These are phyloP conservation scores for Phytophthora aleatoria DNA, from an alignment of 352 stramenopile genomes.

Conservation along the genomic window DNA sequence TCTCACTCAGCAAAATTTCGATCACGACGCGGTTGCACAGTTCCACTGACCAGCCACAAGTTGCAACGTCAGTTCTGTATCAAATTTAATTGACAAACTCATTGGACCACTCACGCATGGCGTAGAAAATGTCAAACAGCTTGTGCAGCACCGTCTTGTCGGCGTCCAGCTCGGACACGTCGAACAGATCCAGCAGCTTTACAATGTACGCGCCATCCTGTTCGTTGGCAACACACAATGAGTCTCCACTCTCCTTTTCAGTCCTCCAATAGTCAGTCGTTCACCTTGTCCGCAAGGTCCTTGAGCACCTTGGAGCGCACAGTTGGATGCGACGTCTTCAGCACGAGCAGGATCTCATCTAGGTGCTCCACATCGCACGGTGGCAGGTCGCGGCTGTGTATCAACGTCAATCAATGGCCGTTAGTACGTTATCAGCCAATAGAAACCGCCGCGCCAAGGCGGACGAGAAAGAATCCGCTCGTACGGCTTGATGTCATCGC, in stretches of 20 bases:
- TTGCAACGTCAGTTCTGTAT: constrained; percentile 1
- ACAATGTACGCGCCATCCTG: constrained; percentile 76
- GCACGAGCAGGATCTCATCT: constrained; percentile 60
- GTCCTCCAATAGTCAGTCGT: background rate
- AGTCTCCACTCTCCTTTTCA: background rate
- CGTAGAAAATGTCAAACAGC: constrained; percentile 82
- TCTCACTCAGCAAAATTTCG: constrained; percentile 71
- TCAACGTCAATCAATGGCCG: constrained; percentile 20
- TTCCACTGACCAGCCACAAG: constrained; percentile 51
- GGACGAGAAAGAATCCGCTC: constrained; percentile 12
- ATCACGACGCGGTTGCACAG: constrained; percentile 72
- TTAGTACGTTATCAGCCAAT: constrained; percentile 13
- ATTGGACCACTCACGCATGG: constrained; percentile 44
- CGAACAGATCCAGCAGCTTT: constrained; percentile 77
- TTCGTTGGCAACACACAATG: constrained; percentile 1
- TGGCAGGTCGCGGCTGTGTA: constrained; percentile 57
- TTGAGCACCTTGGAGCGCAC: constrained; percentile 55
- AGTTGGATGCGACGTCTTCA: constrained; percentile 66
- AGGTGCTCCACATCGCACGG: constrained; percentile 69
- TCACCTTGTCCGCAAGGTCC: constrained; percentile 54
- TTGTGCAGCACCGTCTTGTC: constrained; percentile 64
- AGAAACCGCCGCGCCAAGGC: constrained; percentile 11
- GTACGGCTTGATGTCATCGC: constrained; percentile 62
- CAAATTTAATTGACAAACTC: background rate
- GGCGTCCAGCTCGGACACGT: constrained; percentile 68